Base-by-base conservation (phyloP, 176 grass and related monocot genomes). In the Hordeum marinum region DNA sequence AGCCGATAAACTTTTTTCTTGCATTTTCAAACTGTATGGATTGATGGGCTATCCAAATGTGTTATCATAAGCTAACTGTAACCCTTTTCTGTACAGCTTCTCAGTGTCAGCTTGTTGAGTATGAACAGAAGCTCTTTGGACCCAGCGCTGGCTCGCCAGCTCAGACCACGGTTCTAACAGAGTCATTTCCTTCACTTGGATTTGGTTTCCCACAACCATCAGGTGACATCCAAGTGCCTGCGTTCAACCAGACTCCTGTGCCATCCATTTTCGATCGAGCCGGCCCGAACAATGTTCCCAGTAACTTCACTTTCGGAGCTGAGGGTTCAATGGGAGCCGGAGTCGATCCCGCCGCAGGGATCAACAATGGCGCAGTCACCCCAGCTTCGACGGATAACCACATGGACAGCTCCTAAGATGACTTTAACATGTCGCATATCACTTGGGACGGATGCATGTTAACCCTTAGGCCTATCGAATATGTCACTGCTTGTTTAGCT, bases 341-440 rank as follows among this genome's bases (percentile, higher is more conserved):
- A 50, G 52, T 55, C 52, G 83, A 82, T 6, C 37, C 29, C 31
- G 27, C 29, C 73, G 36, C 9, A 50, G 68, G 60, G 54, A 68
- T 10, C 60, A 60, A 27, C 46, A 59, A 52, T 31, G 81, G 68
- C 24, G 36, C 6, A 3, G 67, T 57, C 9, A 36, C 54, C 48
- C 59, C 75, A 75, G 15, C 73, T 63, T 75, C 75, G 36, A 85
- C 61, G 36, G 89, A 82, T 55, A 87, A 81, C 81, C 83, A 61
- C 54, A 97, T 94, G 91, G 94, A 94, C 63, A 80, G 94, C 63
- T 90, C 94, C 9, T 93, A 76, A 84, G 85, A 90, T 82, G 72
- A 60, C 76, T 15, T 80, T 80, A 9, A 69, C 27, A 21, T 37
- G 15, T 59, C 66, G 11, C 52, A 78, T 79, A 75, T 23, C 37